Evolutionary conservation across 345 rosid genomes (phyloP), one percentile per base, ranked within the genome.

Genomic region (Physaria fendleri): DNA sequence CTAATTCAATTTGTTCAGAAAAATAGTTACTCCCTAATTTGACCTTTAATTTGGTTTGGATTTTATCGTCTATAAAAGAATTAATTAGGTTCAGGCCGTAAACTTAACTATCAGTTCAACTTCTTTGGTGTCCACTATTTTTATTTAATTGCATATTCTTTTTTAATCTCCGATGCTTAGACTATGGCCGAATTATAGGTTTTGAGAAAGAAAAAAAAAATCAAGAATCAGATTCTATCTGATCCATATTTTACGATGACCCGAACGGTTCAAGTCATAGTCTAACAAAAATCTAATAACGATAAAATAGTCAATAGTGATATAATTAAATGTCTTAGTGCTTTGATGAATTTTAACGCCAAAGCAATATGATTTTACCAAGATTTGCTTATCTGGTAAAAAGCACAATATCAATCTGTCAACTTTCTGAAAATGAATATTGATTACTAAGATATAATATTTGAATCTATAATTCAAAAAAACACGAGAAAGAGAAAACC

Each of bases 271-370:
- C 16, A 25, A 38, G 15, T 10, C 22, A 11, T 8, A 30, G 9
- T 13, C 15, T 38, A 38, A 38, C 20, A 6, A 23, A 51, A 42
- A 16, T 4, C 5, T 22, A 27, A 10, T 20, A 30, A 53, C 21
- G 34, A 32, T 24, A 34, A 34, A 33, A 42, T 7, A 32, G 35
- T 24, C 11, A 13, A 20, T 6, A 21, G 41, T 34, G 21, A 54
- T 45, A 16, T 25, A n/a, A 68, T 27, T 21, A n/a, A 23, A 32
- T 41, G 27, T 39, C 9, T 29, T 61, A 61, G 68, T 69, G 63
- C 63, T 53, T 69, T 53, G 63, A 39, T 54, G 68, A 69, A 52
- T 52, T 51, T 41, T 44, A 56, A 68, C 62, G 72, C 66, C 51
- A 68, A 28, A 39, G 25, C 30, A 28, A 51, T 8, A 35, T 42